phyloP scores from a whole-genome alignment of 768 basidiomycete genomes.

The Hygrophoropsis aurantiaca region DNA sequence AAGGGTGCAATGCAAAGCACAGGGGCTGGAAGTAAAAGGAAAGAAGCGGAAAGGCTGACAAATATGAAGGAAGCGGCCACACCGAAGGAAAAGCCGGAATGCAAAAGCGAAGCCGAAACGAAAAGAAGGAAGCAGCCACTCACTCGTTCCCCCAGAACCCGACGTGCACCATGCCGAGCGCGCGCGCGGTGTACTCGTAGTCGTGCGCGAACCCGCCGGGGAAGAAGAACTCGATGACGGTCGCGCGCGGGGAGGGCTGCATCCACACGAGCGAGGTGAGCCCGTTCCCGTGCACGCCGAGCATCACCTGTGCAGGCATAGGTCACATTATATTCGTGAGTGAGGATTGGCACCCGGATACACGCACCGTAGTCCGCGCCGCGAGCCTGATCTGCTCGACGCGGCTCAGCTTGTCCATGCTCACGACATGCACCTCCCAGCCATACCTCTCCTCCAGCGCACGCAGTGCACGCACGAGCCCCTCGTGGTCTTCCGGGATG shows the following conservation, averaged over 20 bases:
- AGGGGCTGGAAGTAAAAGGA: no score
- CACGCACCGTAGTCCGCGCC: conserved; percentile 78
- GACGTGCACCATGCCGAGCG: conserved; percentile 80
- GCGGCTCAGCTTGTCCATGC: conserved; percentile 78
- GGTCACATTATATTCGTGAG: background rate
- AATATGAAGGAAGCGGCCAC: background rate
- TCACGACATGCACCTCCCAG: conserved; percentile 86
- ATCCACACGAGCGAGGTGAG: conserved; percentile 90
- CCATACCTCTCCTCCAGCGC: conserved; percentile 69
- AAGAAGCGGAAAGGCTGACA: background rate
- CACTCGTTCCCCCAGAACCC: conserved; percentile 82
- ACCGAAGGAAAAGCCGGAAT: background rate
- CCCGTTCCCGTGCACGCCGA: conserved; percentile 94
- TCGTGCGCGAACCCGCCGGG: conserved; percentile 83
- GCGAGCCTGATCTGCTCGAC: conserved; percentile 80
- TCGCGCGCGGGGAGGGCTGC: conserved; percentile 77
- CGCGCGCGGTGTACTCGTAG: conserved; percentile 79
- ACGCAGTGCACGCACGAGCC: conserved; percentile 71
- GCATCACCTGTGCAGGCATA: conserved; percentile 70
- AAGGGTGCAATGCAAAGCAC: no score
- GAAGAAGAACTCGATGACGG: conserved; percentile 92
- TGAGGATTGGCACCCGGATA: background rate
- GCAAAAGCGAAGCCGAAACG: background rate
- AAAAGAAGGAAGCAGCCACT: conserved; percentile 16
- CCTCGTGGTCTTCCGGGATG: conserved; percentile 71